A percentile compares a stretch with the other conserved stretches of the same genome.
phyloP scores from a whole-genome alignment of 2,329 filamentous ascomycete species.

The Fusarium floridanum region DNA sequence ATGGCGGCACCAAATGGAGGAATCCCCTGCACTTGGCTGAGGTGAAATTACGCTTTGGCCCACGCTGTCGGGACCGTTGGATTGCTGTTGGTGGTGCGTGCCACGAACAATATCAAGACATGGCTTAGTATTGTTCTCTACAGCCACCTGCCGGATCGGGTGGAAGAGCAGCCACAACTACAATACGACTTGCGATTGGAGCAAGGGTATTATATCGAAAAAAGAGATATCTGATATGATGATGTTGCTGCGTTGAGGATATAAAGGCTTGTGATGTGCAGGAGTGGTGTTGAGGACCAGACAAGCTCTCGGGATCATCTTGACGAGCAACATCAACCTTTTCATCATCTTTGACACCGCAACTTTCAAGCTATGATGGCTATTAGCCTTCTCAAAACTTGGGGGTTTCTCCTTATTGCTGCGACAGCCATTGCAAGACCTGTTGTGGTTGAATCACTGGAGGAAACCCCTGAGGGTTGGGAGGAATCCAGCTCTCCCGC shows the following conservation, averaged over 20 bases:
- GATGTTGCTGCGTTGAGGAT: background rate
- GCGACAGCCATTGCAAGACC: slow-evolving; percentile 23
- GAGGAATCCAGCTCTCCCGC: slow-evolving; percentile 32
- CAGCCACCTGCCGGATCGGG: slow-evolving; percentile 23
- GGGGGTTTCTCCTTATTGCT: slow-evolving; percentile 24
- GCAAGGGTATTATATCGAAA: slow-evolving; percentile 2
- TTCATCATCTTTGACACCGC: background rate
- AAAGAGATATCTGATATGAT: slow-evolving; percentile 2
- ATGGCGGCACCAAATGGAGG: background rate
- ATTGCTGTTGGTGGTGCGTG: slow-evolving; percentile 28
- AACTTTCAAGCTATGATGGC: slow-evolving; percentile 14
- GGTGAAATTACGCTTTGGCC: background rate
- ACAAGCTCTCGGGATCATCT: slow-evolving; percentile 5
- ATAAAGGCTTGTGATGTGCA: slow-evolving; percentile 28
- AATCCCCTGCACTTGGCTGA: background rate
- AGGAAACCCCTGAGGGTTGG: slow-evolving; percentile 41
- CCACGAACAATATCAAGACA: slow-evolving; percentile 42
- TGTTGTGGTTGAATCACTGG: slow-evolving; percentile 40
- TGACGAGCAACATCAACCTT: slow-evolving; percentile 4
- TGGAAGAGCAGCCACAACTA: slow-evolving; percentile 18
- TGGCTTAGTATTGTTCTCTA: slow-evolving; percentile 43
- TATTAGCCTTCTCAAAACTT: slow-evolving; percentile 7
- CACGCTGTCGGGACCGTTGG: slow-evolving; percentile 13
- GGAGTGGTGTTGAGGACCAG: background rate
- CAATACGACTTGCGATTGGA: background rate